Base-by-base conservation (phyloP, 2,329 filamentous ascomycete genomes). In the Ceratocystis eucalypticola region DNA sequence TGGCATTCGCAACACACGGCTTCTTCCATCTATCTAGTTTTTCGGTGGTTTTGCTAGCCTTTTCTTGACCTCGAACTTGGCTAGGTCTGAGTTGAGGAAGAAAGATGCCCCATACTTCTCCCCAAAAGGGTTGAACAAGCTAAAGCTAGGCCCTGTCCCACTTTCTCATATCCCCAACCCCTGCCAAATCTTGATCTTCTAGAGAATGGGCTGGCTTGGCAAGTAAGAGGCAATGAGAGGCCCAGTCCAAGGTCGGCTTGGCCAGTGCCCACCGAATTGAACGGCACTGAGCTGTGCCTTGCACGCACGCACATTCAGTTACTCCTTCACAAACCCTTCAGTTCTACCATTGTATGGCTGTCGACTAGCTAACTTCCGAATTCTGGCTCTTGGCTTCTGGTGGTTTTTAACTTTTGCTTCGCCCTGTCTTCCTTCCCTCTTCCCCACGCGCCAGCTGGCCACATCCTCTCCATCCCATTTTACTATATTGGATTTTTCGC, bases 111-210 rank as follows among this genome's bases (percentile, higher is more conserved):
- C 61, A 62, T 46, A 62, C 10, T 10, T 45, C 33, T 22, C 33
- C 33, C 55, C n/a, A 7, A 22, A 33, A 61, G 28, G 71, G 44
- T 70, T 70, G 50, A 70, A 72, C 64, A 73, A 73, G 65, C 72
- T 72, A 70, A 73, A 73, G 65, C 72, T 72, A 70, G 66, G 68
- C 62, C 67, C 53, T 70, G 71, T 45, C 61, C 33, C 44, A 62
- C 37, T 45, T 46, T 44, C 44, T 30, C 17, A 41, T 41, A 41
- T n/a, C 45, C 57, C 10, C 57, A 53, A n/a, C 61, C 61, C 61
- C 61, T 62, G 61, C 63, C 63, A 65, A 57, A 65, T 65, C 33
- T 62, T 45, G 61, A 67, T 62, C 62, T 65, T 46, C 53, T 46
- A 62, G 53, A 65, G 62, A 67, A 44, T 20, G 37, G 62, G 41